Evolutionary conservation across 805 yeast species (phyloP).

Genomic region (Debaryomyces maramus): DNA sequence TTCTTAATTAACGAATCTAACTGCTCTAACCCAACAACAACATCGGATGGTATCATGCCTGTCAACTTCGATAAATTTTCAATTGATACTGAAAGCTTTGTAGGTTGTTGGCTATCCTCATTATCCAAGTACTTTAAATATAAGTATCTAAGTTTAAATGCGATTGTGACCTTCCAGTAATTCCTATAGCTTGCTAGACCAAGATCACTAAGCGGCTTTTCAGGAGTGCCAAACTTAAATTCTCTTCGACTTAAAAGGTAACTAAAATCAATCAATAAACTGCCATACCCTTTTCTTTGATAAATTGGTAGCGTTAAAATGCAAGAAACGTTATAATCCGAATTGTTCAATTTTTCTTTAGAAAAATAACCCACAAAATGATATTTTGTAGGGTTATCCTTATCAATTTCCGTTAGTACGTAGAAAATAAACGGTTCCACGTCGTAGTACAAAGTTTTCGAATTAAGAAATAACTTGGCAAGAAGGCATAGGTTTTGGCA

Average conservation of each 20-base stretch:
- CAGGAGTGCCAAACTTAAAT: slow-evolving; percentile 86
- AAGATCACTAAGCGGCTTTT: slow-evolving; percentile 85
- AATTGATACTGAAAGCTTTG: slow-evolving; percentile 44
- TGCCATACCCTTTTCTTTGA: slow-evolving; percentile 89
- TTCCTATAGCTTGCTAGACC: slow-evolving; percentile 84
- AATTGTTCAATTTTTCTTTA: slow-evolving; percentile 74
- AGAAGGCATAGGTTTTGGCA: slow-evolving; percentile 89
- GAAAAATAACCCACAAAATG: slow-evolving; percentile 95
- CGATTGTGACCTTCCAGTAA: slow-evolving; percentile 76
- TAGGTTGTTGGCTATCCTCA: not conserved
- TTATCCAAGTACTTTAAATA: slow-evolving; percentile 17
- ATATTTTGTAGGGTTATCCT: slow-evolving; percentile 39
- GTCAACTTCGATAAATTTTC: slow-evolving; percentile 64
- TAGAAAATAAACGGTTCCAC: slow-evolving; percentile 95
- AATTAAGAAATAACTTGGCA: slow-evolving; percentile 85
- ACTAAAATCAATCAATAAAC: slow-evolving; percentile 83
- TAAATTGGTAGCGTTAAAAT: slow-evolving; percentile 85
- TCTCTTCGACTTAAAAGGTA: slow-evolving; percentile 76
- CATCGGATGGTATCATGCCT: slow-evolving; percentile 87
- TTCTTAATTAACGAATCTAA: slow-evolving; percentile 58
- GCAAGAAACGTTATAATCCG: slow-evolving; percentile 85
- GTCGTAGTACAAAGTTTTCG: slow-evolving; percentile 90
- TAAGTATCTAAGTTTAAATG: slow-evolving; percentile 43
- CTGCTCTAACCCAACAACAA: slow-evolving; percentile 81
- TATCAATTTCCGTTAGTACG: slow-evolving; percentile 70